phyloP scores from a whole-genome alignment of 441 rosid genomes.

The Pelargonium myrrhifolium region DNA sequence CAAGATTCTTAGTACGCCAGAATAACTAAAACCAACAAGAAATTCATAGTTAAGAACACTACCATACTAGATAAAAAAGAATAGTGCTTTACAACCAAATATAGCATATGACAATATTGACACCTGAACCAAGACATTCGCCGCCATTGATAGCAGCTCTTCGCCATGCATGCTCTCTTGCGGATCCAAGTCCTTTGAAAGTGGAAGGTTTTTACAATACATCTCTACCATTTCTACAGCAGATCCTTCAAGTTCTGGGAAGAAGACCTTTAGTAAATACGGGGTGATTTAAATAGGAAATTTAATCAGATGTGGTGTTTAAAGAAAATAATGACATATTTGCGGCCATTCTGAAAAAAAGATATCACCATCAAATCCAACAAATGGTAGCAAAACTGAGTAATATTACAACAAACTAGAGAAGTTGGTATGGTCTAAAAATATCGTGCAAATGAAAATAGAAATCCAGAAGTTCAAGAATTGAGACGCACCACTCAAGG shows the following conservation, averaged over 20 bases:
- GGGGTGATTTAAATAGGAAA: conserved; percentile 17
- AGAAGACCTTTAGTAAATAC: conserved; percentile 21
- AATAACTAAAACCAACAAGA: conserved; percentile 46
- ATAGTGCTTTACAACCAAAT: neutral
- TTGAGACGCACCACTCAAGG: conserved; percentile 48
- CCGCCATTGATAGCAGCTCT: conserved; percentile 70
- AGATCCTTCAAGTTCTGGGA: conserved; percentile 57
- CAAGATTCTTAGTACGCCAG: conserved; percentile 66
- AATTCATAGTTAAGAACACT: conserved; percentile 9
- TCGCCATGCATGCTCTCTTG: conserved; percentile 96
- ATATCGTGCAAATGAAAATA: neutral
- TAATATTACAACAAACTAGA: neutral
- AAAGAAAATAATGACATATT: neutral
- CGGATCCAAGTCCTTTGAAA: conserved; percentile 84
- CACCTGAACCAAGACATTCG: conserved; percentile 90
- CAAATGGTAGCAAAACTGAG: neutral
- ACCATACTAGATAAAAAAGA: neutral
- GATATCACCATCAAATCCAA: neutral
- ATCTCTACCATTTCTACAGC: conserved; percentile 61
- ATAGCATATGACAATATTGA: neutral
- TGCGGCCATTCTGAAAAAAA: neutral
- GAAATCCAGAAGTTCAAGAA: neutral
- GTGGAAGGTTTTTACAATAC: conserved; percentile 68
- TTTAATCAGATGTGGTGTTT: neutral
- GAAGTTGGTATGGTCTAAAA: conserved; percentile 7